phyloP scores from a whole-genome alignment of 257 asterid genomes.

The Penstemon barbatus region DNA sequence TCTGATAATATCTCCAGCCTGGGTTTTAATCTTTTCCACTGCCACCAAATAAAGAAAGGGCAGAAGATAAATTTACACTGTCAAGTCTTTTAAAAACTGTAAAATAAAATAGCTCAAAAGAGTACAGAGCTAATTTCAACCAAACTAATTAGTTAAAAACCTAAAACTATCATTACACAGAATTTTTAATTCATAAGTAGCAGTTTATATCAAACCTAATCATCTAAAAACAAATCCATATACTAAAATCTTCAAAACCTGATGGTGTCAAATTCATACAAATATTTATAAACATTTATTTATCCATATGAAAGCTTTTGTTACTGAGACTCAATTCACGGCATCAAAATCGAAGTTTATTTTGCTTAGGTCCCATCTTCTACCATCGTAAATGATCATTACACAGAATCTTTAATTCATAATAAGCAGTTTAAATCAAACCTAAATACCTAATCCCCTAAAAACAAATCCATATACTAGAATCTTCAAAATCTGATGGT shows the following conservation, averaged over 20 bases:
- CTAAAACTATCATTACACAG: background rate
- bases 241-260: background rate
- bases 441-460: background rate
- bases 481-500: background rate
- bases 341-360: background rate
- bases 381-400: constrained; percentile 19
- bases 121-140: background rate
- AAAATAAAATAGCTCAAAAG: background rate
- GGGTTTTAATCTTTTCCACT: constrained; percentile 74
- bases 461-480: constrained; percentile 2
- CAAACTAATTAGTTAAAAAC: background rate
- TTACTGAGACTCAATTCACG: background rate
- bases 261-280: background rate
- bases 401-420: background rate
- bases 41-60: constrained; percentile 26
- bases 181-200: background rate
- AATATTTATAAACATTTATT: background rate
- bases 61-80: constrained; percentile 18
- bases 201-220: background rate
- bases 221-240: constrained; percentile 4
- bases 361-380: background rate
- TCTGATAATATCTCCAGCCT: constrained; percentile 60
- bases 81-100: background rate
- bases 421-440: background rate
- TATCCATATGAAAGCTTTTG: background rate